Base-by-base conservation (phyloP, 768 basidiomycete genomes). In the Leucogyrophana mollusca region DNA sequence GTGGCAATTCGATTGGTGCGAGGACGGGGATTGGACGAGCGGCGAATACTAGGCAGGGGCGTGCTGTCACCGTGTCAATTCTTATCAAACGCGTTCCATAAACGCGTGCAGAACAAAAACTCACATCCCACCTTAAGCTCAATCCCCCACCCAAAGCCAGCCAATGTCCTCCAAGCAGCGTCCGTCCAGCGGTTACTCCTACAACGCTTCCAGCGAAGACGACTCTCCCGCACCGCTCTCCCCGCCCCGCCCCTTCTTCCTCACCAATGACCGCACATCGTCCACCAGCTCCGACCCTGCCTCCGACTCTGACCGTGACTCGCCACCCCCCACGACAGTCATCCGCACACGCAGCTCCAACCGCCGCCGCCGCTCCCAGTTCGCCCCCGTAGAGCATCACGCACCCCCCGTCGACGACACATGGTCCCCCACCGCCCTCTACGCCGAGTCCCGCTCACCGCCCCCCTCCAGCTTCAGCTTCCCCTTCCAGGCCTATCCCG, bases 401-500 rank as follows among this genome's bases (percentile, higher is more conserved):
- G 56, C 58, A 2, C 47, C 54, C 9, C 41, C 56, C 2, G 60
- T 45, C 14, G 51, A 48, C 42, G 37, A 45, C 33, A 24, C 23
- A 23, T 56, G 56, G 48, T 16, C 58, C 8, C 54, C 55, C 3
- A 6, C 53, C 52, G 32, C 46, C 39, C 32, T 44, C 18, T 43
- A 59, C 34, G 57, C 52, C 6, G 14, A 7, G 21, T 36, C 44
- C 24, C 18, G 23, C 14, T 14, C 24, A 17, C 57, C 68, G 3
- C 76, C 74, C 0, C 76, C 76, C 0, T 74, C 73, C 0, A 54
- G 74, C 1, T 77, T 67, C 49, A 25, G 53, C 13, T 71, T 55
- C 52, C 82, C 82, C 11, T 83, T 82, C 70, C 78, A 84, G 57
- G 74, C 78, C 0, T 75, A 86, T 56, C 71, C 78, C 0, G 83